Evolutionary conservation across 2,329 filamentous ascomycete genomes (phyloP), one percentile per base, ranked within the genome.

Genomic region (Hypoxylon sp.): DNA sequence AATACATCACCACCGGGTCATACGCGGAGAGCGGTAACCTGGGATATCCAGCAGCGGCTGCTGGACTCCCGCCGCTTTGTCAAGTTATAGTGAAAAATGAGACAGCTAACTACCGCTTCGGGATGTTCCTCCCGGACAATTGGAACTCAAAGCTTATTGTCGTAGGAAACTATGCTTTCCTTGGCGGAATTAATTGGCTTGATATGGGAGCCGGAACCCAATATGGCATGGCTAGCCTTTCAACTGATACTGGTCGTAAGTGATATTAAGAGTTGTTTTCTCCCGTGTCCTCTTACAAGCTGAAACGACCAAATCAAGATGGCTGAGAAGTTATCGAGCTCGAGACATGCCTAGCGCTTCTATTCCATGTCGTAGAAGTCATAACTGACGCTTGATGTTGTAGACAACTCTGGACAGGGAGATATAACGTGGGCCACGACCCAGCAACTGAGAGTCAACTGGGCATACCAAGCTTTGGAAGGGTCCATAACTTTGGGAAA

Each of bases 401-500:
- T 16, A 40, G 36, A 80, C 56, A 70, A 58, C 28, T 76, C 74
- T 5, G 68, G 70, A 1, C 16, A 59, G 3, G 57, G 64, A 18
- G 75, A 77, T 44, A 69, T 73, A 20, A 71, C 69, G 11, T 80
- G 78, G 78, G 75, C 76, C 2, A 71, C 75, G 22, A 75, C 74
- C 2, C 67, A 73, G 0, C 72, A 76, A 44, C 69, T 69, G 3
- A 70, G 70, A 24, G 70, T 72, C 24, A 76, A 79, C 58, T 78
- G 77, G 74, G 73, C 72, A 6, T 73, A 72, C 20, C 71, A 74
- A 36, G 72, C 76, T 14, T 54, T 75, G 1, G 83, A 85, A 63
- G 81, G 80, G 7, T 82, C 81, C 0, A 79, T 82, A 1, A 77
- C 79, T 1, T 61, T 80, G 6, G 80, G 80, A 2, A 85, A 85